These are phyloP conservation scores for Arachis hypogaea DNA, from an alignment of 306 rosid genomes.

Conservation along the genomic window DNA sequence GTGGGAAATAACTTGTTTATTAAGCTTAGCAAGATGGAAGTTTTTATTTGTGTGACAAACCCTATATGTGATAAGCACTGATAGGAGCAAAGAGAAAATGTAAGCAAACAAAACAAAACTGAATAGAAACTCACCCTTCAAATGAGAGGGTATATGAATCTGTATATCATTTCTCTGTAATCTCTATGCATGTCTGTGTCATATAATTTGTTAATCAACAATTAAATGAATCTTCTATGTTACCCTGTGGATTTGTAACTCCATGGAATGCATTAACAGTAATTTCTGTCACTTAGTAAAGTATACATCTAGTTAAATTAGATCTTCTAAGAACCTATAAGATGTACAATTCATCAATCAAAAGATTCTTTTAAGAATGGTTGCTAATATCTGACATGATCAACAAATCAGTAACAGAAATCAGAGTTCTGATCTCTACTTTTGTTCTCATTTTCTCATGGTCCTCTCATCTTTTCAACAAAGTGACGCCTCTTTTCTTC, in stretches of 20 bases:
- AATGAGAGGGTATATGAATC: conserved; percentile 28
- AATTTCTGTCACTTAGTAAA: not conserved
- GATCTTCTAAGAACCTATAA: conserved; percentile 37
- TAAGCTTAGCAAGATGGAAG: no score
- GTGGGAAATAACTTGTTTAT: no score
- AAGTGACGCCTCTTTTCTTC: conserved; percentile 85
- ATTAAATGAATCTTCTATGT: conserved; percentile 24
- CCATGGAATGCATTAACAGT: conserved; percentile 5
- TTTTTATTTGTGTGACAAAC: no score
- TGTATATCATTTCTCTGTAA: conserved; percentile 26
- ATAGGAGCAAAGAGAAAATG: no score
- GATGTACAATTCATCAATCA: conserved; percentile 39
- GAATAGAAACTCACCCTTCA: conserved; percentile 20
- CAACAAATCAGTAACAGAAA: conserved; percentile 34
- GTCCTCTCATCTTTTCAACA: conserved; percentile 88
- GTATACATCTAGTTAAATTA: conserved; percentile 26
- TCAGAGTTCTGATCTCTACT: conserved; percentile 32
- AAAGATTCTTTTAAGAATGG: conserved; percentile 36
- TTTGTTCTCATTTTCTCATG: conserved; percentile 44
- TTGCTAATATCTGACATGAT: conserved; percentile 18
- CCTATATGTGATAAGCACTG: no score
- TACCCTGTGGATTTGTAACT: conserved; percentile 25
- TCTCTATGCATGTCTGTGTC: conserved; percentile 13
- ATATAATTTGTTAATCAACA: conserved; percentile 28
- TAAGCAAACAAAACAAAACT: not conserved